A percentile compares a stretch with the other conserved stretches of the same genome.
Evolutionary conservation across 768 basidiomycete species (phyloP).

Genomic region (Tremella mesenterica): DNA sequence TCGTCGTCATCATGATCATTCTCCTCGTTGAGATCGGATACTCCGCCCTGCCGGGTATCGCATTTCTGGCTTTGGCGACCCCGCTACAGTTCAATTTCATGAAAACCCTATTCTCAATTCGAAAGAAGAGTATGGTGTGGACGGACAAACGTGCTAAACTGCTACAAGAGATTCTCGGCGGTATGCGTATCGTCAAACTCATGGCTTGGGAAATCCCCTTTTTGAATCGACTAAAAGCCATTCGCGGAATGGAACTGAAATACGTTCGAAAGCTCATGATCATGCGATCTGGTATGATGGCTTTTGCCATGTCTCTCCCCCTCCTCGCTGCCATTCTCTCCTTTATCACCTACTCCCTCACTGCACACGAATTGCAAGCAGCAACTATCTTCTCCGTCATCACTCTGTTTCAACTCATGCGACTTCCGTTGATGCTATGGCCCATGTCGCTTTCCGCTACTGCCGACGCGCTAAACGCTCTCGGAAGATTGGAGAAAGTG

Average conservation of each 20-base stretch:
- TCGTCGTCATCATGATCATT: constrained; percentile 48
- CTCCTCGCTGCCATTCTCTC: constrained; percentile 64
- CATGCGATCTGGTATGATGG: constrained; percentile 59
- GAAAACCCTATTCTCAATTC: constrained; percentile 60
- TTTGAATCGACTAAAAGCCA: constrained; percentile 60
- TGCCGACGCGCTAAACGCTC: constrained; percentile 74
- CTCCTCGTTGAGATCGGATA: constrained; percentile 56
- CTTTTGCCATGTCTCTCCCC: constrained; percentile 60
- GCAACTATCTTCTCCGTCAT: constrained; percentile 74
- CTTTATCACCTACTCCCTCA: constrained; percentile 62
- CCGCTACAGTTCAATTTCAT: constrained; percentile 67
- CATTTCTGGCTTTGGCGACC: constrained; percentile 45
- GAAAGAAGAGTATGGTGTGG: constrained; percentile 72
- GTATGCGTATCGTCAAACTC: constrained; percentile 87
- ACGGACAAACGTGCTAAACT: constrained; percentile 81
- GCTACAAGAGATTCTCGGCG: constrained; percentile 77
- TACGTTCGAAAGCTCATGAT: constrained; percentile 48
- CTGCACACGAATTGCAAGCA: constrained; percentile 44
- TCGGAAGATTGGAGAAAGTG: constrained; percentile 64
- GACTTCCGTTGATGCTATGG: constrained; percentile 68
- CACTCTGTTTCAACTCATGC: constrained; percentile 71
- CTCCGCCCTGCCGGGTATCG: constrained; percentile 33
- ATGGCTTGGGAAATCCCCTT: constrained; percentile 83
- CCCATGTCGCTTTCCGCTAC: constrained; percentile 56
- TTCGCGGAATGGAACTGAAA: constrained; percentile 63